These are phyloP conservation scores for Auriscalpium vulgare DNA, from an alignment of 768 basidiomycete species.

Conservation along the genomic window DNA sequence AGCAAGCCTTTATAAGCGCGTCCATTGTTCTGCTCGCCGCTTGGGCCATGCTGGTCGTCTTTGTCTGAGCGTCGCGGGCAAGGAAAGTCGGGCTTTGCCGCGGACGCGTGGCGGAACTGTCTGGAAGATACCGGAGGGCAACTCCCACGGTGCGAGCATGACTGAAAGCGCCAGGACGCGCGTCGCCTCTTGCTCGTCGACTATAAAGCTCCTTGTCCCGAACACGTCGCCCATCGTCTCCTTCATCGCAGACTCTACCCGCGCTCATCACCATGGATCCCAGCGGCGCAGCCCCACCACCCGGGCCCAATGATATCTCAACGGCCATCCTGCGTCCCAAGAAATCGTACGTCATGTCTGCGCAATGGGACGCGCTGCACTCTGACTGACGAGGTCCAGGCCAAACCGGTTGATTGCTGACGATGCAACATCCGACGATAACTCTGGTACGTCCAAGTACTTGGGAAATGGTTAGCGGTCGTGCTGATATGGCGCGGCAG, in stretches of 20 bases:
- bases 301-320: conserved; percentile 83
- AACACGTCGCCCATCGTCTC: neutral
- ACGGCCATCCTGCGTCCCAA: conserved; percentile 95
- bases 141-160: neutral
- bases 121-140: too few relatives aligned
- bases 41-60: too few relatives aligned
- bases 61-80: too few relatives aligned
- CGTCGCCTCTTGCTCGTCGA: conserved; percentile 6
- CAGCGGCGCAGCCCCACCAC: conserved; percentile 74
- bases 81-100: too few relatives aligned
- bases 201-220: conserved; percentile 4
- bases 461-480: neutral
- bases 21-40: too few relatives aligned
- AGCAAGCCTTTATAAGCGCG: too few relatives aligned
- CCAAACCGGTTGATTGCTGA: conserved; percentile 98
- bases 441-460: conserved; percentile 61
- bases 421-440: conserved; percentile 90
- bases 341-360: conserved; percentile 71
- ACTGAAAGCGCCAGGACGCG: conserved; percentile 7
- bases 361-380: conserved; percentile 12
- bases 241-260: neutral
- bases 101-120: too few relatives aligned
- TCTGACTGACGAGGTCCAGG: conserved; percentile 35
- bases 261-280: conserved; percentile 51
- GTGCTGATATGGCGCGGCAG: conserved; percentile 29